These are phyloP conservation scores for Schizochytrium sp. DNA, from an alignment of 108 stramenopile genomes.

Conservation along the genomic window DNA sequence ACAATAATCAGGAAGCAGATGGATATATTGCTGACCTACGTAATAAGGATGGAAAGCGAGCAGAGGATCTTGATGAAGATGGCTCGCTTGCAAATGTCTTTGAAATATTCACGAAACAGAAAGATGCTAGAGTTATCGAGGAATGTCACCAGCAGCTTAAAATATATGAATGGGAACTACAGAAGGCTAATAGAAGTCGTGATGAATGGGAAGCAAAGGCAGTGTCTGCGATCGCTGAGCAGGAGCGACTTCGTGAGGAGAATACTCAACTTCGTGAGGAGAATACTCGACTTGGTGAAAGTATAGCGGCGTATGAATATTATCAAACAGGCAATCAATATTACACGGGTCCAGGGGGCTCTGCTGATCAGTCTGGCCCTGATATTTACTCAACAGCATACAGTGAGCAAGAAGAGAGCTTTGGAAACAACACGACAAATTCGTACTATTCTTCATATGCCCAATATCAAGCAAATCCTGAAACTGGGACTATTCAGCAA, in stretches of 20 bases:
- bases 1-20: no score
- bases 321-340: neutral
- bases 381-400: neutral
- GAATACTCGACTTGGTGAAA: neutral
- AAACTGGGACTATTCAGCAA: neutral
- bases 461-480: neutral
- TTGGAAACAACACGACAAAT: no score
- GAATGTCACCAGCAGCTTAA: neutral
- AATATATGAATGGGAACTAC: neutral
- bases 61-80: no score
- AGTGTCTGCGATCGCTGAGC: neutral
- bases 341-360: neutral
- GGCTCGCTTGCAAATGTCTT: neutral
- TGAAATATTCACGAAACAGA: neutral
- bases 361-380: neutral
- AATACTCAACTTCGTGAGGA: neutral
- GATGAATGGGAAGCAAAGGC: conserved; percentile 35
- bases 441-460: neutral
- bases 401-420: neutral
- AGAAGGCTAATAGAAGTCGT: neutral
- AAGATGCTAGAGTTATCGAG: neutral
- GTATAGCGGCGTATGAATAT: conserved; percentile 34
- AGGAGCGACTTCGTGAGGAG: neutral
- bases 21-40: no score
- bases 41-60: no score